Evolutionary conservation across 371 early-diverging fungal species (phyloP).

Genomic region (Capillidium rhysosporum): DNA sequence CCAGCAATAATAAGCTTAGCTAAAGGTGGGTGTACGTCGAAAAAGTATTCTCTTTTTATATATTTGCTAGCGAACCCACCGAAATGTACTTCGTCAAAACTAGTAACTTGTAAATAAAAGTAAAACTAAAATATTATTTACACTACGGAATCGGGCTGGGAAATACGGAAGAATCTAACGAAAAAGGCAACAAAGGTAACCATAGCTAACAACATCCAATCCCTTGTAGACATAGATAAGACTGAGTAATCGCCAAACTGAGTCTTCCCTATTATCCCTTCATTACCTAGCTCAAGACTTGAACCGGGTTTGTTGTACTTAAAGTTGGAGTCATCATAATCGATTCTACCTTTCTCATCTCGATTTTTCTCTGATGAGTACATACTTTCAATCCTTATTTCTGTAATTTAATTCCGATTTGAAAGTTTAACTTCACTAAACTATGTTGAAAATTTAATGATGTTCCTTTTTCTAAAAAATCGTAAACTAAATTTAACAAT

Average conservation of each 20-base stretch:
- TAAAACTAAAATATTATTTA: neutral
- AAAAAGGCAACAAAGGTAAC: neutral
- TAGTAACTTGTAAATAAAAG: neutral
- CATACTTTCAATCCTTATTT: too few relatives aligned
- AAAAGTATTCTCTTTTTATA: constrained; percentile 75
- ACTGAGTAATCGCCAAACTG: neutral
- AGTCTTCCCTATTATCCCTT: neutral
- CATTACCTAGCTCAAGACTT: neutral
- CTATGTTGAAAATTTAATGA: too few relatives aligned
- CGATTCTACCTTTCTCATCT: neutral
- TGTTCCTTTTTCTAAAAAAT: too few relatives aligned
- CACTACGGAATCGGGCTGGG: constrained; percentile 6
- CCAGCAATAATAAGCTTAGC: constrained; percentile 87
- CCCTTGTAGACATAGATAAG: neutral
- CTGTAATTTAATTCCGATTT: too few relatives aligned
- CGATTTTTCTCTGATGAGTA: too few relatives aligned
- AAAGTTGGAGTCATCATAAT: neutral
- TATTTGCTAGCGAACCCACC: constrained; percentile 51
- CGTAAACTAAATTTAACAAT: too few relatives aligned
- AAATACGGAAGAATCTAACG: constrained; percentile 2
- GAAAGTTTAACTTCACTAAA: too few relatives aligned
- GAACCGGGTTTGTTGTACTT: constrained; percentile 2
- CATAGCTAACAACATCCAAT: neutral
- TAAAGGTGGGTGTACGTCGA: constrained; percentile 97
- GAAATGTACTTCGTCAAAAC: constrained; percentile 44